Base-by-base conservation (phyloP, 116 monocot species). In the Posidonia oceanica region DNA sequence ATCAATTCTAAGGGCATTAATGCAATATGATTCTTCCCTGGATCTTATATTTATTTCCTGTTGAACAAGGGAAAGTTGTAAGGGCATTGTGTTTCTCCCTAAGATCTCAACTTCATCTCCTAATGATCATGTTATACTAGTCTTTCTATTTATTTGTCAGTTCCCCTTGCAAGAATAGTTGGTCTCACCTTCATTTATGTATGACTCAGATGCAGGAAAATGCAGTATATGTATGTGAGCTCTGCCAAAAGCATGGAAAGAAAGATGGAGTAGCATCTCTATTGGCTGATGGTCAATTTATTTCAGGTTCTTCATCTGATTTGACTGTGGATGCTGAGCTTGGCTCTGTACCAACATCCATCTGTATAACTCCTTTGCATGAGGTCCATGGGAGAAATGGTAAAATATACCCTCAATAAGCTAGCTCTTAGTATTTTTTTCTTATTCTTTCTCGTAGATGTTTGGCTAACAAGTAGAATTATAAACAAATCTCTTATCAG, bases 201-300 rank as follows among this genome's bases (percentile, higher is more conserved):
- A 61, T 61, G 15, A 36, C 36, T 21, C 39, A 20, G 48, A 4
- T 51, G 8, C 83, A 87, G 94, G 82, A 59, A 60, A 79, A 74
- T 52, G 60, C 38, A 18, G 79, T 29, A 53, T 90, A 91, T 80
- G 81, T 81, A 37, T 96, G 95, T 77, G 95, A 96, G 74, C 72
- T 96, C 11, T 96, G 95, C 63, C 84, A 86, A 68, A 91, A 79
- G 67, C 79, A 79, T 72, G 70, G 66, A 39, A 83, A 88, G 71
- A 80, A 63, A 66, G 22, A 21, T 39, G 64, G 42, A 14, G 22
- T 57, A 37, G 14, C 57, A 16, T 23, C 48, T 37, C 21, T 44
- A 63, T 41, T 42, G 21, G 68, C 72, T 61, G 73, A 72, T 42
- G 54, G 63, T 36, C 21, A 53, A 55, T 69, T 69, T 60, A 48